A percentile compares a stretch with the other conserved stretches of the same genome.
Conservation (phyloP, 2,329 filamentous ascomycete genomes). For the Colletotrichum tropicale region DNA sequence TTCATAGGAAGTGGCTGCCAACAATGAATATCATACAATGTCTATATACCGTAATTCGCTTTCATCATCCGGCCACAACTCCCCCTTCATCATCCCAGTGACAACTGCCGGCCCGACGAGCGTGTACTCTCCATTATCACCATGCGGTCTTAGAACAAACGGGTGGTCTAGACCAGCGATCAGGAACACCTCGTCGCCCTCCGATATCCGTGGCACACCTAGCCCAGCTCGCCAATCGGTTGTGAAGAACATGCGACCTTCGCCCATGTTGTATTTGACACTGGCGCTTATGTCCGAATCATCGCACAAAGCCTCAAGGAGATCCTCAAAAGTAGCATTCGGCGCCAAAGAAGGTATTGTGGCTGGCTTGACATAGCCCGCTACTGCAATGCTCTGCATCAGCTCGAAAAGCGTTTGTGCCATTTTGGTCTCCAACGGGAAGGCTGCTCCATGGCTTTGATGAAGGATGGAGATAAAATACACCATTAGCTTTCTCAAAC, state of each 20-base stretch:
- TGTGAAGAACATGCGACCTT: background rate
- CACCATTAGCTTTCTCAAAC: too few relatives aligned
- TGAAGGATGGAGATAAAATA: too few relatives aligned
- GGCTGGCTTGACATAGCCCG: too few relatives aligned
- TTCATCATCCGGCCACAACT: background rate
- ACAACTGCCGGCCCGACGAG: background rate
- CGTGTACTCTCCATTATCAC: background rate
- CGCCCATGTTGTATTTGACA: too few relatives aligned
- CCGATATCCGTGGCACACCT: rapidly evolving
- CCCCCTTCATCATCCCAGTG: background rate
- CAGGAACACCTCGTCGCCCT: rapidly evolving
- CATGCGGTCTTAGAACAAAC: background rate
- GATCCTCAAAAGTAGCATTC: too few relatives aligned
- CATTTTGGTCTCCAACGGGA: too few relatives aligned
- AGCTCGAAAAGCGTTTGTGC: too few relatives aligned
- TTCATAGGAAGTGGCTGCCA: background rate
- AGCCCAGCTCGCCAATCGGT: rapidly evolving
- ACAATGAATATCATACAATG: background rate
- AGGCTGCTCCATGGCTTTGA: too few relatives aligned
- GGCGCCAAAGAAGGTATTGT: too few relatives aligned
- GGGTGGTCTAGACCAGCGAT: rapidly evolving
- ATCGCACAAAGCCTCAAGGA: too few relatives aligned
- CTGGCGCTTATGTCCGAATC: too few relatives aligned
- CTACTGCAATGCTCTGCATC: too few relatives aligned
- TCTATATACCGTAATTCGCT: background rate